phyloP scores from a whole-genome alignment of 2,329 filamentous ascomycete species.

The Cordyceps fumosorosea region DNA sequence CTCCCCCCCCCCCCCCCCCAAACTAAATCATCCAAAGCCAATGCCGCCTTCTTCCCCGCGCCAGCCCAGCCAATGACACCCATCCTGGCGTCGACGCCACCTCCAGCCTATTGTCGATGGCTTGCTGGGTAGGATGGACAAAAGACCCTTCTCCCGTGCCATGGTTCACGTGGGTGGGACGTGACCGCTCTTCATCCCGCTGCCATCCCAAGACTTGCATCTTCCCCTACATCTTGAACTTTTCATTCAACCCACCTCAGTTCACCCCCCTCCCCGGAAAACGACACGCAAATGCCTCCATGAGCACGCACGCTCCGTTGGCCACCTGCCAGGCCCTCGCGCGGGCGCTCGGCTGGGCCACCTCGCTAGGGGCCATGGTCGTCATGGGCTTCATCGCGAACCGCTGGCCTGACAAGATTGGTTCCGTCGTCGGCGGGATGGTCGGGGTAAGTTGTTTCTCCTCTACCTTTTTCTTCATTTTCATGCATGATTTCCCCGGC shows the following conservation, averaged over 20 bases:
- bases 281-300: not conserved
- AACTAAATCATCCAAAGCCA: not conserved
- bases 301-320: not conserved
- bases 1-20: not conserved
- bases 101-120: not conserved
- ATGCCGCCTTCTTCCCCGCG: not conserved
- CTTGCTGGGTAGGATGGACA: not conserved
- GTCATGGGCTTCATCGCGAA: slow-evolving; percentile 27
- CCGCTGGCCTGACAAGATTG: slow-evolving; percentile 24
- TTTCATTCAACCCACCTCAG: too few relatives aligned
- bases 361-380: slow-evolving; percentile 25
- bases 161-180: not conserved
- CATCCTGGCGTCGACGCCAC: not conserved
- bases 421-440: slow-evolving; percentile 25
- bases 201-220: too few relatives aligned
- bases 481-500: not conserved
- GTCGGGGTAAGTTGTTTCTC: slow-evolving; percentile 23
- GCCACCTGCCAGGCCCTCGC: slow-evolving; percentile 15
- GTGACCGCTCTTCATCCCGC: too few relatives aligned
- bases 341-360: slow-evolving; percentile 26
- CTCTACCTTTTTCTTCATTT: not conserved
- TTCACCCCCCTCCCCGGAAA: too few relatives aligned
- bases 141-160: not conserved
- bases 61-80: not conserved
- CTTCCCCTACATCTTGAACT: too few relatives aligned